These are phyloP conservation scores for Aspergillus fructus DNA, from an alignment of 2,329 filamentous ascomycete genomes.

Conservation along the genomic window DNA sequence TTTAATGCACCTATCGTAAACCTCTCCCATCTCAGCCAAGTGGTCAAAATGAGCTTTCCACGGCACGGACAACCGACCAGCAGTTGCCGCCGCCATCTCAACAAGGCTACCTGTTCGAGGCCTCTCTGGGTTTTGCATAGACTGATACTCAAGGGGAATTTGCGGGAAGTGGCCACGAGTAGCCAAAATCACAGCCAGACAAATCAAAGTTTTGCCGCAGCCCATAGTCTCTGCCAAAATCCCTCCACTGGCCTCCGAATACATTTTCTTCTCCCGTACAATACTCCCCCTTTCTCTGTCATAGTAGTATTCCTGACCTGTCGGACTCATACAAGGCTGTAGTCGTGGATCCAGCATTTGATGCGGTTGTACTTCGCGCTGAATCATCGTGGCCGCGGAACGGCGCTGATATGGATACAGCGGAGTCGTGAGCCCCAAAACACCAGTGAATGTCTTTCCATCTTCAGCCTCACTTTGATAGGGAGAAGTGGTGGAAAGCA, in stretches of 20 bases:
- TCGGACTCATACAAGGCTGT: constrained; percentile 58
- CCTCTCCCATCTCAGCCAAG: constrained; percentile 48
- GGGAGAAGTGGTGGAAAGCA: constrained; percentile 26
- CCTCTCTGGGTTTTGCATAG: constrained; percentile 44
- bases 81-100: constrained; percentile 72
- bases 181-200: constrained; percentile 71
- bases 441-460: constrained; percentile 19
- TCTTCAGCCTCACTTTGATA: constrained; percentile 8
- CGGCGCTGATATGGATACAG: constrained; percentile 78
- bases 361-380: constrained; percentile 68
- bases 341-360: constrained; percentile 73
- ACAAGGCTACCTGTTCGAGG: constrained; percentile 60
- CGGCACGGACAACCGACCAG: constrained; percentile 66
- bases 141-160: constrained; percentile 62
- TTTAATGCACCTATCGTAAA: constrained; percentile 56
- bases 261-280: constrained; percentile 65
- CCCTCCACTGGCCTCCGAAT: constrained; percentile 73
- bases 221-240: constrained; percentile 53
- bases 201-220: constrained; percentile 83
- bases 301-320: constrained; percentile 66
- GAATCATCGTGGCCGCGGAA: constrained; percentile 79
- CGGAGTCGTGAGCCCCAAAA: constrained; percentile 51
- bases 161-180: constrained; percentile 68
- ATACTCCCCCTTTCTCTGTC: constrained; percentile 64
- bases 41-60: constrained; percentile 67